Evolutionary conservation across 257 asterid species (phyloP), one percentile per base, ranked within the genome.

Genomic region (Solanum gandarillasii): DNA sequence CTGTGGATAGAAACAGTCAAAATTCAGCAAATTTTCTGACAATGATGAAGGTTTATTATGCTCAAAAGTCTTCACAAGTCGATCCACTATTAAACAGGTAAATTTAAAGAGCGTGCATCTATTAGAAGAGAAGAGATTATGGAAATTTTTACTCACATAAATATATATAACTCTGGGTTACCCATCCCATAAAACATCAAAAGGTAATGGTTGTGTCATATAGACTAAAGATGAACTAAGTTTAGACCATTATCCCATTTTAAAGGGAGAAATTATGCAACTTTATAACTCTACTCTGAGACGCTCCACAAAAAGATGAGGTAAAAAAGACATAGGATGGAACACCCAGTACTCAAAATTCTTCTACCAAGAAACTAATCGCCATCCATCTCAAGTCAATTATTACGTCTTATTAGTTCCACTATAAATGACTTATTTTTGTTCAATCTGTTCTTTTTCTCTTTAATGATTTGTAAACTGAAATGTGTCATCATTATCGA

Each of bases 1-100:
- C 99, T 97, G 95, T 88, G 88, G 91, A n/a, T 52, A 55, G 67
- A 41, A 74, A 86, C 71, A 48, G 86, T 82, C 38, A 34, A 65
- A n/a, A 82, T 82, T 82, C 29, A 18, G 71, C 12, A 12, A 10
- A 25, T 48, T 46, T 82, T 82, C 21, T 29, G 70, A 82, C 25
- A 75, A 65, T 18, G 83, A 71, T 48, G 86, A 55, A 84, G 86
- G 32, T 84, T 52, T 83, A 78, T 87, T 83, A 73, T 86, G 43
- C 38, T 81, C 74, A 83, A 83, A 88, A 88, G 83, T 89, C 29
- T 75, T 85, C 55, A 71, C 41, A 81, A 58, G 38, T 20, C 20
- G 81, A 67, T 68, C 43, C 35, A 62, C 29, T 82, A 48, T 29
- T 29, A 48, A 79, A 27, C 67, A 27, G 67, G 67, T 79, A 27